A percentile compares a stretch with the other conserved stretches of the same genome.
Conservation (phyloP, 495 filamentous ascomycete genomes). For the Elasticomyces elasticus region DNA sequence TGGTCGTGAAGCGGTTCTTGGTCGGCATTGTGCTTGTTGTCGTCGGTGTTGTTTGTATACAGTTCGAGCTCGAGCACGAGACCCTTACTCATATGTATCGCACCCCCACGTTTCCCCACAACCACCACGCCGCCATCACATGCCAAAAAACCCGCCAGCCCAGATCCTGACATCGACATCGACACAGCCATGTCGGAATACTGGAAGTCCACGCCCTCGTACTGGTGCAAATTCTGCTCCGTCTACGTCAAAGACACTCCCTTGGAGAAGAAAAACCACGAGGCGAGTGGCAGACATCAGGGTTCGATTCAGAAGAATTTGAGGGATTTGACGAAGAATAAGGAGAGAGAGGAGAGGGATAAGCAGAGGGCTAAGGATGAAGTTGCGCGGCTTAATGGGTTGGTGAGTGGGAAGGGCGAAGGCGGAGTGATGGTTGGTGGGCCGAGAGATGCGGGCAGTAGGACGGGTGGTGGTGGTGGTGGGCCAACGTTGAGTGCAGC, state of each 20-base stretch:
- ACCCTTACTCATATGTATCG: no score
- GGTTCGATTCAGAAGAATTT: constrained; percentile 80
- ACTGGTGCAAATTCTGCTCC: constrained; percentile 97
- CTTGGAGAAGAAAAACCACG: constrained; percentile 82
- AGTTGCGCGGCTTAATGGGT: constrained; percentile 72
- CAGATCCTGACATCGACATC: no score
- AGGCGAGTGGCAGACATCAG: constrained; percentile 83
- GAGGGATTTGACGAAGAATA: constrained; percentile 70
- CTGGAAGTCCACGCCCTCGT: constrained; percentile 95
- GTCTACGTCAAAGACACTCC: constrained; percentile 85
- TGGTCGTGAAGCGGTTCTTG: constrained; percentile 32
- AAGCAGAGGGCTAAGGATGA: constrained; percentile 75
- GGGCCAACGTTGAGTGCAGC: constrained; percentile 31
- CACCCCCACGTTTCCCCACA: no score
- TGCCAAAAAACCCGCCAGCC: no score
- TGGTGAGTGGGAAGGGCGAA: constrained; percentile 42
- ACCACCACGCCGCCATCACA: no score
- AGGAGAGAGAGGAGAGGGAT: constrained; percentile 67
- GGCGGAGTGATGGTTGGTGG: background rate
- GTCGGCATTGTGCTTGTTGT: no score
- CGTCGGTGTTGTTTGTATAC: no score
- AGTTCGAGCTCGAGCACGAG: no score
- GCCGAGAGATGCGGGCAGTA: constrained; percentile 9
- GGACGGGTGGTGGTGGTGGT: background rate
- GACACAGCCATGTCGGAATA: constrained; percentile 89